Evolutionary conservation across 495 filamentous ascomycete species (phyloP).

Genomic region (Trichoderma erinaceum): DNA sequence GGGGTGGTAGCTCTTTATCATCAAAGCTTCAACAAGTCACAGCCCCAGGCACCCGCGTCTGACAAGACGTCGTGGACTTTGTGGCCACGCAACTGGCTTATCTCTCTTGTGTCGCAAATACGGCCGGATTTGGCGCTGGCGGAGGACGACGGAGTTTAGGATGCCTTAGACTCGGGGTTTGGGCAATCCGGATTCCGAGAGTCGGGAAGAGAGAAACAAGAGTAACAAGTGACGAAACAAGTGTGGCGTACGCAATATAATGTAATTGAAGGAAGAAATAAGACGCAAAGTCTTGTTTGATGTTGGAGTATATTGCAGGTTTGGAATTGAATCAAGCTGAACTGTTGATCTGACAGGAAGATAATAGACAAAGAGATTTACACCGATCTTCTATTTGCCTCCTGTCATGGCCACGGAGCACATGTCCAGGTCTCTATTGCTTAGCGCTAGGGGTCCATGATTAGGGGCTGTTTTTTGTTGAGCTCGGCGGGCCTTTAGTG

Average conservation of each 20-base stretch:
- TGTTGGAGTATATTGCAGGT: too few relatives aligned
- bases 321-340: too few relatives aligned
- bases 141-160: conserved; percentile 9
- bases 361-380: too few relatives aligned
- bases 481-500: not conserved
- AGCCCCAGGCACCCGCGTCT: conserved; percentile 11
- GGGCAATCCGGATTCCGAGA: conserved; percentile 8
- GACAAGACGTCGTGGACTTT: not conserved
- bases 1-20: not conserved
- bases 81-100: not conserved
- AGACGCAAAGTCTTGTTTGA: not conserved
- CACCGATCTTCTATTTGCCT: too few relatives aligned
- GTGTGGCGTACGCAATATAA: not conserved
- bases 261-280: not conserved
- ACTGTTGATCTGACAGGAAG: too few relatives aligned
- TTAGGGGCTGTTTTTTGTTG: conserved; percentile 3
- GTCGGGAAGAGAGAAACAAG: too few relatives aligned
- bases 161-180: not conserved
- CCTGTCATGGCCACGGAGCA: not conserved
- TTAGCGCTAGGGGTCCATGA: not conserved
- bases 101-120: not conserved
- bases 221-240: not conserved
- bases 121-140: conserved; percentile 11
- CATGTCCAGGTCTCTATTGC: not conserved
- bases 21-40: not conserved